These are phyloP conservation scores for Ilex asprella DNA, from an alignment of 257 asterid species.

Conservation along the genomic window DNA sequence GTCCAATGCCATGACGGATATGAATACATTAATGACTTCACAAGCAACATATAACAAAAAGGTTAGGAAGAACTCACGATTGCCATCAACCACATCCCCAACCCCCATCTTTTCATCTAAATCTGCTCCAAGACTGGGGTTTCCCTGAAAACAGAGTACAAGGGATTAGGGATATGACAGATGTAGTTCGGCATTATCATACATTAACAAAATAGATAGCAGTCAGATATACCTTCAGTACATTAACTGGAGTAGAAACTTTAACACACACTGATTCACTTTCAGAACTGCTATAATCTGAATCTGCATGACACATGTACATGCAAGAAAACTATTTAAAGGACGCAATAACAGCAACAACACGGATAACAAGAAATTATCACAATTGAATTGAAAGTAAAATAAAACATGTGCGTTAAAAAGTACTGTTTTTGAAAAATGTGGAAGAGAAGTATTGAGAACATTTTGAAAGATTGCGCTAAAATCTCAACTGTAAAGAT, in stretches of 20 bases:
- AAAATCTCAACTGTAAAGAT: too few relatives aligned
- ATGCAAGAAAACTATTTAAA: too few relatives aligned
- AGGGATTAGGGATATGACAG: neutral
- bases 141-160: conserved; percentile 31
- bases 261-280: conserved; percentile 44
- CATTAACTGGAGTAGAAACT: conserved; percentile 29
- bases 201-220: neutral
- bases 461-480: too few relatives aligned
- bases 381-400: too few relatives aligned
- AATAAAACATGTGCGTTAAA: too few relatives aligned
- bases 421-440: too few relatives aligned
- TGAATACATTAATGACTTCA: neutral
- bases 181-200: neutral
- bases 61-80: conserved; percentile 41
- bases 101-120: conserved; percentile 25
- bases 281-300: conserved; percentile 32
- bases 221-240: conserved; percentile 23
- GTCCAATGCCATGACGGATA: neutral
- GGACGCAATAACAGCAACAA: too few relatives aligned
- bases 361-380: too few relatives aligned
- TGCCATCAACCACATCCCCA: conserved; percentile 34
- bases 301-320: conserved; percentile 29
- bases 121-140: conserved; percentile 23
- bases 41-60: neutral
- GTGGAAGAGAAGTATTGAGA: too few relatives aligned